Base-by-base conservation (phyloP, 225 moss, liverwort and hornwort species). In the Asterella californica region DNA sequence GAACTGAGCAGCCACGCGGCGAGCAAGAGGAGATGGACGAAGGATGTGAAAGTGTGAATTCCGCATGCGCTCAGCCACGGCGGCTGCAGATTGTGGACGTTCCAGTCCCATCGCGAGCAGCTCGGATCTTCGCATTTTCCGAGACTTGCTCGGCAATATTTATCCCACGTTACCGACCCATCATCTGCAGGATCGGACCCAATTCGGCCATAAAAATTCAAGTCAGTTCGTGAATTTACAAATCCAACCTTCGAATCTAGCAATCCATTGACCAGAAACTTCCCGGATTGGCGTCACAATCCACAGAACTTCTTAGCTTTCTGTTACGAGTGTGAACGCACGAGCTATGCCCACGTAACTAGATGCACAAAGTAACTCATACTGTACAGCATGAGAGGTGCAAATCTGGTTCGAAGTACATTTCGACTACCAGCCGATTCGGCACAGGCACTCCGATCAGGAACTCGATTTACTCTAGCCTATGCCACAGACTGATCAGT, bases 51-150 rank as follows among this genome's bases (percentile, higher is more conserved):
- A 0, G 64, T 46, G 38, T 78, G 77, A 48, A 78, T 66, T n/a
- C 62, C 77, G 27, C 77, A 78, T 17, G 64, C 3, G 63, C 64
- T 49, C n/a, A 66, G 37, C 63, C 63, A 78, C 27, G 45, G 45
- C n/a, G 64, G 65, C 50, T 64, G 47, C 38, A 15, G 15, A 29
- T 25, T 38, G 3, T 75, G 11, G 36, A 24, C 57, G 34, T 57
- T 36, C 57, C 57, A 7, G 1, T 59, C 22, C 33, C 37, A 21
- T 19, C 36, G 22, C 37, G 22, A 21, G 75, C 75, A 75, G 34
- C 22, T 59, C 10, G 2, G 21, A 37, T 57, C 36, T 33, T 34
- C 36, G 37, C 75, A 75, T 36, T 22, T 38, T 19, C 55, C 75
- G 2, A 75, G 21, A 30, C 75, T 75, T 55, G 55, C 55, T 57